These are phyloP conservation scores for Metrosideros polymorpha DNA, from an alignment of 441 rosid species.

Conservation along the genomic window DNA sequence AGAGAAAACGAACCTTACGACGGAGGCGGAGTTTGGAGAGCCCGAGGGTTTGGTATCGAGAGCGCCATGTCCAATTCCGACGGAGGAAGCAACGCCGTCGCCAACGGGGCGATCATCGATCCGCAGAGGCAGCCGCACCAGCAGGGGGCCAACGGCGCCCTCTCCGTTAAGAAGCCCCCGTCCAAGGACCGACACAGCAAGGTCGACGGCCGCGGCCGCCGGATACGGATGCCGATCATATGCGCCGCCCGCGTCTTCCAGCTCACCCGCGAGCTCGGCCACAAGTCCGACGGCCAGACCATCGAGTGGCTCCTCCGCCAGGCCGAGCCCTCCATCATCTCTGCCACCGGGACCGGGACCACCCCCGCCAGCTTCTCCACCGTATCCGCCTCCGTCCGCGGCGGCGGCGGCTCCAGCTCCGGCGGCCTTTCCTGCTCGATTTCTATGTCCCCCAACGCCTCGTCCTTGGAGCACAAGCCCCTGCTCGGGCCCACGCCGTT, in stretches of 20 bases:
- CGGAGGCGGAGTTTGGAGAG: not conserved
- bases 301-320: slow-evolving; percentile 96
- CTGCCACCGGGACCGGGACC: slow-evolving; percentile 91
- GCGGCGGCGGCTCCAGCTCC: slow-evolving; percentile 34
- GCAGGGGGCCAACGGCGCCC: slow-evolving; percentile 30
- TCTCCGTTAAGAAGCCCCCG: slow-evolving; percentile 68
- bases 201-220: slow-evolving; percentile 87
- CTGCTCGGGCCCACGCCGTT: slow-evolving; percentile 54
- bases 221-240: slow-evolving; percentile 93
- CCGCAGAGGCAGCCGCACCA: slow-evolving; percentile 24
- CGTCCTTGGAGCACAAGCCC: slow-evolving; percentile 59
- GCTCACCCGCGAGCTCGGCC: slow-evolving; percentile 86
- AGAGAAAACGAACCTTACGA: not conserved
- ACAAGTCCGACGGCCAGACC: slow-evolving; percentile 92
- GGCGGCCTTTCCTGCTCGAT: slow-evolving; percentile 21
- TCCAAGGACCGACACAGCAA: slow-evolving; percentile 94
- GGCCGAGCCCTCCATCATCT: slow-evolving; percentile 92
- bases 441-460: slow-evolving; percentile 6
- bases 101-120: slow-evolving; percentile 34
- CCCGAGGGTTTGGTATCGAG: not conserved
- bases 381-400: slow-evolving; percentile 51
- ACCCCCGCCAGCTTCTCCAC: slow-evolving; percentile 87
- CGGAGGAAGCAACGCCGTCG: slow-evolving; percentile 17
- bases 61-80: slow-evolving; percentile 44
- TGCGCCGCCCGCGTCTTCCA: slow-evolving; percentile 96